phyloP scores from a whole-genome alignment of 148 eudicot genomes.

The Persicaria tinctoria region DNA sequence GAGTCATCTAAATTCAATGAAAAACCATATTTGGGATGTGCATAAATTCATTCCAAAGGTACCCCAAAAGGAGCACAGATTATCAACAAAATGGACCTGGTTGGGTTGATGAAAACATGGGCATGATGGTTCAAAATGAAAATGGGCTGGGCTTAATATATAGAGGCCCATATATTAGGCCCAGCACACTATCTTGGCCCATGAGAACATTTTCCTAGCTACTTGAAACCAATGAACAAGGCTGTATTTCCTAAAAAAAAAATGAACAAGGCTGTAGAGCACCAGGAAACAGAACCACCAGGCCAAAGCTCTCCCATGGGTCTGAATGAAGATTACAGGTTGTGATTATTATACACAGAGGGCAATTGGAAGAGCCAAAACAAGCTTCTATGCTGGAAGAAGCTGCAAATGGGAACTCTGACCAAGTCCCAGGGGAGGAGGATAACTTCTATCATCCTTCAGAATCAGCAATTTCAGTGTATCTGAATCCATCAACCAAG shows the following conservation, averaged over 20 bases:
- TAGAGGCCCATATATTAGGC: neutral
- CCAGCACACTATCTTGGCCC: neutral
- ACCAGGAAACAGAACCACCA: neutral
- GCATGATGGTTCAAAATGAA: neutral
- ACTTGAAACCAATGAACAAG: neutral
- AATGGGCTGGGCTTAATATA: neutral
- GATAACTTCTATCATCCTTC: conserved; percentile 46
- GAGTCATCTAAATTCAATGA: too few species aligned
- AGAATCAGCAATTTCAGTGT: conserved; percentile 62
- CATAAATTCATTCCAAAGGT: too few species aligned
- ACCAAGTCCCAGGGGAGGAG: neutral
- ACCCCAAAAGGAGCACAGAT: too few species aligned
- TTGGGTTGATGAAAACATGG: neutral
- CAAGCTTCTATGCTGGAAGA: neutral
- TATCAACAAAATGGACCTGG: conserved; percentile 2
- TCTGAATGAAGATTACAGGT: neutral
- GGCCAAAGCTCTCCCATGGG: neutral
- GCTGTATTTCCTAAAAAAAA: neutral
- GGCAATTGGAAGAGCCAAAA: neutral
- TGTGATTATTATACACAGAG: neutral
- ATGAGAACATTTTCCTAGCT: neutral
- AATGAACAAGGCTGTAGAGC: neutral
- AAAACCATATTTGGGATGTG: too few species aligned
- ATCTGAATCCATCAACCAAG: conserved; percentile 79
- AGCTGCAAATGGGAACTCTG: neutral